These are phyloP conservation scores for Fistulinella prunicolor DNA, from an alignment of 768 basidiomycete genomes.

Conservation along the genomic window DNA sequence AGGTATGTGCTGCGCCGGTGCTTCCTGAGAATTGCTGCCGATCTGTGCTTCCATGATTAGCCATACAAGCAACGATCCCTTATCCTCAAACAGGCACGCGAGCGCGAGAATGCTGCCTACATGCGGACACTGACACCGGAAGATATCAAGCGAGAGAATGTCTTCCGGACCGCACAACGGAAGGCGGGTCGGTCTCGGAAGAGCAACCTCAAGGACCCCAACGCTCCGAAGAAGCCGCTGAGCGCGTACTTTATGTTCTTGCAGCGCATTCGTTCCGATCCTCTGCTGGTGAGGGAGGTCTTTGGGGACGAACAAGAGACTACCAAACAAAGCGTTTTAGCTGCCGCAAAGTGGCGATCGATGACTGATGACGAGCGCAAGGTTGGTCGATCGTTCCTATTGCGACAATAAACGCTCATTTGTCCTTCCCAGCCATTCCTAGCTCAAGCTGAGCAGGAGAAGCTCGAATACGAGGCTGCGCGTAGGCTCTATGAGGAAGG, in stretches of 20 bases:
- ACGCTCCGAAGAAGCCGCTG: conserved; percentile 94
- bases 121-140: conserved; percentile 88
- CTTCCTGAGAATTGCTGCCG: conserved; percentile 24
- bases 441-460: conserved; percentile 92
- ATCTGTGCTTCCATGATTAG: conserved; percentile 39
- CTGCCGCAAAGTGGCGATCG: conserved; percentile 89
- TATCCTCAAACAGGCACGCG: conserved; percentile 80
- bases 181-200: conserved; percentile 90
- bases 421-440: conserved; percentile 70
- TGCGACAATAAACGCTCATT: conserved; percentile 12
- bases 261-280: conserved; percentile 82
- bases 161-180: conserved; percentile 86
- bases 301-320: conserved; percentile 92
- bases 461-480: conserved; percentile 88
- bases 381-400: conserved; percentile 44
- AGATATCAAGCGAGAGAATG: conserved; percentile 93
- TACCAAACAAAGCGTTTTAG: conserved; percentile 90
- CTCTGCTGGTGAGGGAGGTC: conserved; percentile 68
- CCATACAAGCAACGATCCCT: conserved; percentile 84
- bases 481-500: conserved; percentile 87
- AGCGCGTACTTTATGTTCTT: conserved; percentile 95
- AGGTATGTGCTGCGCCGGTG: conserved; percentile 47
- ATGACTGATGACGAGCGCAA: conserved; percentile 93
- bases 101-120: conserved; percentile 79
- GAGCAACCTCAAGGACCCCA: conserved; percentile 95